Conservation (phyloP, 805 yeast species). For the Lipomyces yamanashiensis region DNA sequence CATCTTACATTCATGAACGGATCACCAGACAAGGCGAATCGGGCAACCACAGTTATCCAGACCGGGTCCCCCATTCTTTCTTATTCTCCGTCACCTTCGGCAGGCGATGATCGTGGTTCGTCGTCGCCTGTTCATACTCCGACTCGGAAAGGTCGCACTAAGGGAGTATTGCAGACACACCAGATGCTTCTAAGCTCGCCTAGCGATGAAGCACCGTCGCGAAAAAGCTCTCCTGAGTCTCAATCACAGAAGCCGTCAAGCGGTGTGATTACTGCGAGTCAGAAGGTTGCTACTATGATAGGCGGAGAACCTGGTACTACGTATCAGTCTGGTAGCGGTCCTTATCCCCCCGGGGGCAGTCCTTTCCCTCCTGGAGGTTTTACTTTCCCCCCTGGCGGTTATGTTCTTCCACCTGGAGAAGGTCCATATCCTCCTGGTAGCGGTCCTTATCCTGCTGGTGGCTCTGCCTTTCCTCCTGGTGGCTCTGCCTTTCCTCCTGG, state of each 20-base stretch:
- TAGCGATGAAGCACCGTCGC: neutral
- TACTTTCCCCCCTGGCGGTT: too few relatives aligned
- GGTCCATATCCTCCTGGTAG: too few relatives aligned
- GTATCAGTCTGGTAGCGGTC: neutral
- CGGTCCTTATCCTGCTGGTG: too few relatives aligned
- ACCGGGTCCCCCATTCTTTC: constrained; percentile 1
- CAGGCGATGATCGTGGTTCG: neutral
- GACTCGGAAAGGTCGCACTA: neutral
- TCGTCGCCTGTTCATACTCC: constrained; percentile 3
- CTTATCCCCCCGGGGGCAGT: neutral
- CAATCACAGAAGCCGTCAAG: neutral
- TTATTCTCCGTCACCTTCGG: neutral
- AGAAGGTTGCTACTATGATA: constrained; percentile 1
- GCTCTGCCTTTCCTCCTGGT: too few relatives aligned
- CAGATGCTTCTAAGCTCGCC: constrained; percentile 3
- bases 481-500: too few relatives aligned
- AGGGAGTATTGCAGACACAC: neutral
- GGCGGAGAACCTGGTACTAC: neutral
- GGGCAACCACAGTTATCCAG: constrained; percentile 7
- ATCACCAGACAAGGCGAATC: constrained; percentile 7
- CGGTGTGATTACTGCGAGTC: constrained; percentile 4
- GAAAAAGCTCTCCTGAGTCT: neutral
- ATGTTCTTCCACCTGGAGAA: too few relatives aligned
- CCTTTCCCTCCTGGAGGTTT: too few relatives aligned
- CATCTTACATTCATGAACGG: constrained; percentile 10